Conservation (phyloP, 257 asterid species). For the Forsythia suspensa region DNA sequence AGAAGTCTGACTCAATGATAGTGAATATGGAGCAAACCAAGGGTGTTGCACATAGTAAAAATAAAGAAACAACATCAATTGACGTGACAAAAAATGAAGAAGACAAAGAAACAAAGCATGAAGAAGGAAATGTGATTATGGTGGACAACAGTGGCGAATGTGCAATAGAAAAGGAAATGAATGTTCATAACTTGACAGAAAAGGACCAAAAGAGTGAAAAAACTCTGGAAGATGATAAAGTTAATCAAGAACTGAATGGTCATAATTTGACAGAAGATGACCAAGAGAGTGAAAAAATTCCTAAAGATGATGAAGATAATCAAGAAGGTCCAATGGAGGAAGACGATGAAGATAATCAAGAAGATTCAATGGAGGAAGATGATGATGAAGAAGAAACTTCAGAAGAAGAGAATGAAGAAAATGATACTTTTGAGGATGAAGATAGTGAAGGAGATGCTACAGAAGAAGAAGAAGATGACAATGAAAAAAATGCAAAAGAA, state of each 20-base stretch:
- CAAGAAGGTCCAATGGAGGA: background rate
- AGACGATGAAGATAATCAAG: conserved; percentile 6
- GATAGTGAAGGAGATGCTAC: conserved; percentile 33
- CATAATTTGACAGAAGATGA: conserved; percentile 19
- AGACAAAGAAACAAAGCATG: conserved; percentile 13
- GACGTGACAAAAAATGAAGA: conserved; percentile 17
- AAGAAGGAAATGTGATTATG: conserved; percentile 15
- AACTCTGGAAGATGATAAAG: conserved; percentile 11
- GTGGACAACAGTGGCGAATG: no score
- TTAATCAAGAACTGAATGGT: conserved; percentile 20
- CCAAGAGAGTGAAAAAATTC: background rate
- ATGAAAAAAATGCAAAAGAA: conserved; percentile 16
- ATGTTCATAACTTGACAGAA: no score
- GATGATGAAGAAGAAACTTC: background rate
- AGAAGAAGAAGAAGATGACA: conserved; percentile 30
- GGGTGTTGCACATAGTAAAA: conserved; percentile 21
- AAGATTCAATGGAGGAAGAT: conserved; percentile 10
- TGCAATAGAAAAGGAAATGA: no score
- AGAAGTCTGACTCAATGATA: conserved; percentile 18
- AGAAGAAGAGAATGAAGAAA: conserved; percentile 39
- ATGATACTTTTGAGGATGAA: conserved; percentile 18
- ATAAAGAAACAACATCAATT: conserved; percentile 15
- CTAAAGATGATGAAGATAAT: conserved; percentile 13
- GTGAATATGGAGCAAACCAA: conserved; percentile 20
- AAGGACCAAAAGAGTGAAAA: background rate